Evolutionary conservation across 2,329 filamentous ascomycete genomes (phyloP), one percentile per base, ranked within the genome.

Genomic region (Alternaria ethzedia): DNA sequence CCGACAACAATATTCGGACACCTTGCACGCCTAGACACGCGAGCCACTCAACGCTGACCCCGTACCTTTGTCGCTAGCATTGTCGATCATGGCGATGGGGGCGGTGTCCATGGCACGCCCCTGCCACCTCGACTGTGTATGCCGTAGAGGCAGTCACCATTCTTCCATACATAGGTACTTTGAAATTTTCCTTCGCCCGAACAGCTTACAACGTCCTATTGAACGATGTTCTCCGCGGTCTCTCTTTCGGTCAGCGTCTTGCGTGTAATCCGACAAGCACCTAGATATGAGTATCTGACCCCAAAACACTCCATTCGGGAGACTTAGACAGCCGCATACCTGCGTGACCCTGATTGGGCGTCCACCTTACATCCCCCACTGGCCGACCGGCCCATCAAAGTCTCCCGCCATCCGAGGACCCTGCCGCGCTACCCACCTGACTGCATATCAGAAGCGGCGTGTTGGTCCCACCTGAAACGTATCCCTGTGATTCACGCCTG

Each of bases 401-500:
- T 46, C 44, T 65, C 43, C 54, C 64, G 57, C 64, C 64, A 57
- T 52, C 54, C 55, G 64, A 66, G 54, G 59, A 57, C 54, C 67
- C 62, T 70, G 65, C 55, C 51, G 63, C 65, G 66, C 66, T 58
- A 54, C 58, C 70, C 68, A 70, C 70, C 66, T 59, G 57, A 59
- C 32, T 70, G 67, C 72, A 68, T 68, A 54, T 59, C 54, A 52
- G 57, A 67, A 55, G 60, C 28, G 60, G 56, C 59, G 60, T 63
- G 50, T 65, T 59, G 57, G 63, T 72, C 64, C 70, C 71, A 70
- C 59, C 20, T 43, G 50, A 45, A 58, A 51, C 63, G 67, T 64
- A 28, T 51, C 57, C 57, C 47, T 49, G 60, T 60, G 52, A 66
- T 58, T 54, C 57, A 52, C 49, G 44, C 63, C 54, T 64, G 56